Percentiles rank a stretch among this genome's conserved stretches.
phyloP scores from a whole-genome alignment of 1,139 yeast species.

The Taphrina populina region DNA sequence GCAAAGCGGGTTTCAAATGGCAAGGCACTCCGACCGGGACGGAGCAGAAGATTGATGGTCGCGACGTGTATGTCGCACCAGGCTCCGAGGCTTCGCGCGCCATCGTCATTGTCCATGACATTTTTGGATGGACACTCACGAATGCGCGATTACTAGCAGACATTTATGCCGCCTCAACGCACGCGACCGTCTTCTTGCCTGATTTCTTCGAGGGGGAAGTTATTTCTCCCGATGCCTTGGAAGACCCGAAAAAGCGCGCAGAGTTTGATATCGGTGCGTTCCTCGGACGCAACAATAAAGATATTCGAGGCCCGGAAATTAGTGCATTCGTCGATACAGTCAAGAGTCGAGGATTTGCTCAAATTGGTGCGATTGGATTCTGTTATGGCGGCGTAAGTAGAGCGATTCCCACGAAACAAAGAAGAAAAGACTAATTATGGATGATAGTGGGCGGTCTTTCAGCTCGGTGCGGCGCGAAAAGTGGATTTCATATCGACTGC shows the following conservation, averaged over 20 bases:
- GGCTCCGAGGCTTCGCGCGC: slow-evolving; percentile 8
- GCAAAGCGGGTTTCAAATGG: slow-evolving; percentile 5
- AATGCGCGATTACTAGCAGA: slow-evolving; percentile 16
- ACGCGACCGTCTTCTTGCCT: slow-evolving; percentile 11
- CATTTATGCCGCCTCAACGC: background rate
- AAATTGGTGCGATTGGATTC: slow-evolving; percentile 4
- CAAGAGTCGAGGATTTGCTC: background rate
- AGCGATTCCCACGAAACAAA: background rate
- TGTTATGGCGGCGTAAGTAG: slow-evolving; percentile 10
- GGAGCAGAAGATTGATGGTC: background rate
- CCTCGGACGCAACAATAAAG: slow-evolving; percentile 5
- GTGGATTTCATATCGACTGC: slow-evolving; percentile 4
- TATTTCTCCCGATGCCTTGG: slow-evolving; percentile 2
- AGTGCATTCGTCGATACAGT: background rate
- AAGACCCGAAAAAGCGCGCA: background rate
- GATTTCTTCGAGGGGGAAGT: slow-evolving; percentile 1
- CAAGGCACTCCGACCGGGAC: slow-evolving; percentile 1
- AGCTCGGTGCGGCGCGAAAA: background rate
- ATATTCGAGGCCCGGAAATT: background rate
- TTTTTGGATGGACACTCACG: slow-evolving; percentile 18
- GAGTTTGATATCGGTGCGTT: background rate
- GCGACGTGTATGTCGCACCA: slow-evolving; percentile 10
- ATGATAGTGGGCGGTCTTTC: background rate
- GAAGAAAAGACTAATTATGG: background rate
- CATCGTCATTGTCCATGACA: slow-evolving; percentile 9